These are phyloP conservation scores for Microdochium bolleyi DNA, from an alignment of 2,329 filamentous ascomycete genomes.

Conservation along the genomic window DNA sequence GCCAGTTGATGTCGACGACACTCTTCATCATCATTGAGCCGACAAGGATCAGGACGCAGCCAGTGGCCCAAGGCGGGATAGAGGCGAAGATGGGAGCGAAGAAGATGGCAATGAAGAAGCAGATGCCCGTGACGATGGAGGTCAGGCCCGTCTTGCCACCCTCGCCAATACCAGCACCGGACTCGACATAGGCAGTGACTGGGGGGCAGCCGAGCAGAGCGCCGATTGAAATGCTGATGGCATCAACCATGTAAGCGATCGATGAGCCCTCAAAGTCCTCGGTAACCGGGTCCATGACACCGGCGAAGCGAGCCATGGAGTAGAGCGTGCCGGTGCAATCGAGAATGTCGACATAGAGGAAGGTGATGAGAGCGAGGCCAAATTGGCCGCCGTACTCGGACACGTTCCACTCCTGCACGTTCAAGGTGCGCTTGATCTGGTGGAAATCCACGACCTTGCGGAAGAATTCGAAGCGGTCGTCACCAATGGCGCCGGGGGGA, in stretches of 20 bases:
- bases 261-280: slow-evolving; percentile 85
- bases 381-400: slow-evolving; percentile 65
- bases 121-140: slow-evolving; percentile 67
- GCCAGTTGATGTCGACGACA: slow-evolving; percentile 82
- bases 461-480: slow-evolving; percentile 76
- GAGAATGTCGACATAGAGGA: slow-evolving; percentile 85
- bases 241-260: slow-evolving; percentile 77
- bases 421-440: slow-evolving; percentile 60
- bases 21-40: slow-evolving; percentile 80
- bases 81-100: slow-evolving; percentile 87
- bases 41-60: slow-evolving; percentile 79
- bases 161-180: slow-evolving; percentile 83
- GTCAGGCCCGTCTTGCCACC: slow-evolving; percentile 82
- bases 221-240: slow-evolving; percentile 70
- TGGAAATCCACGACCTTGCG: slow-evolving; percentile 82
- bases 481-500: slow-evolving; percentile 61
- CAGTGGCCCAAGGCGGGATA: slow-evolving; percentile 83
- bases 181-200: slow-evolving; percentile 82
- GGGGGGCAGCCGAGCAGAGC: slow-evolving; percentile 71
- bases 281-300: slow-evolving; percentile 71
- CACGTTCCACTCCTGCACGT: slow-evolving; percentile 68
- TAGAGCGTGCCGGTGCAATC: slow-evolving; percentile 83
- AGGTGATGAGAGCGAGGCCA: slow-evolving; percentile 76
- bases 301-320: slow-evolving; percentile 80
- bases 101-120: slow-evolving; percentile 82